A percentile compares a stretch with the other conserved stretches of the same genome.
phyloP scores from a whole-genome alignment of 2,329 filamentous ascomycete species.

The Pseudogymnoascus sp. region DNA sequence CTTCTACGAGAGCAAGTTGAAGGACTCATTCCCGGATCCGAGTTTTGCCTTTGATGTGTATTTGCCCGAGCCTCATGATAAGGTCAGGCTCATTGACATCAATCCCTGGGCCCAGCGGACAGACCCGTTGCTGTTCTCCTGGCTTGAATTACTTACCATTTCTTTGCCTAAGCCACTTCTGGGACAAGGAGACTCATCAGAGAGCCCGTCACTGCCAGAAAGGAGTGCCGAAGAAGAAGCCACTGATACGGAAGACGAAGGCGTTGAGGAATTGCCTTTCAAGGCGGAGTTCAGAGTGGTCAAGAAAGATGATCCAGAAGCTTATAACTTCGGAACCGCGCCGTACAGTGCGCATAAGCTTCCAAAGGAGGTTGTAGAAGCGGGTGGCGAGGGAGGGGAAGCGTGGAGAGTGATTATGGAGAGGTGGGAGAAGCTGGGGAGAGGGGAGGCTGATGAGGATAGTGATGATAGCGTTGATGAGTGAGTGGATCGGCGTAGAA shows the following conservation, averaged over 20 bases:
- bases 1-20: slow-evolving; percentile 69
- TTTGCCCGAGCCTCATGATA: slow-evolving; percentile 55
- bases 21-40: slow-evolving; percentile 71
- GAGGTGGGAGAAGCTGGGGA: slow-evolving; percentile 57
- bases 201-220: slow-evolving; percentile 24
- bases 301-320: slow-evolving; percentile 75
- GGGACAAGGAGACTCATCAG: slow-evolving; percentile 34
- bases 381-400: slow-evolving; percentile 58
- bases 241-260: slow-evolving; percentile 35
- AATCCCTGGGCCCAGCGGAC: slow-evolving; percentile 91
- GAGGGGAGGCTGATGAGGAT: slow-evolving; percentile 29
- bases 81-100: slow-evolving; percentile 75
- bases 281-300: slow-evolving; percentile 76
- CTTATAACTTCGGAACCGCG: slow-evolving; percentile 74
- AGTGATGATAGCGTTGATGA: slow-evolving; percentile 25
- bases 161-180: slow-evolving; percentile 51
- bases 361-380: slow-evolving; percentile 82
- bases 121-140: slow-evolving; percentile 81
- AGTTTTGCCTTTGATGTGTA: slow-evolving; percentile 91
- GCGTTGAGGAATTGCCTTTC: slow-evolving; percentile 47
- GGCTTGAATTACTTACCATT: slow-evolving; percentile 75
- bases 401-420: slow-evolving; percentile 73
- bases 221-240: slow-evolving; percentile 31
- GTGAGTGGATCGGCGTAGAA: neutral
- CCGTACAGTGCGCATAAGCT: slow-evolving; percentile 95